Percentiles rank a stretch among this genome's conserved stretches.
phyloP scores from a whole-genome alignment of 148 eudicot genomes.

The Camellia japonica region DNA sequence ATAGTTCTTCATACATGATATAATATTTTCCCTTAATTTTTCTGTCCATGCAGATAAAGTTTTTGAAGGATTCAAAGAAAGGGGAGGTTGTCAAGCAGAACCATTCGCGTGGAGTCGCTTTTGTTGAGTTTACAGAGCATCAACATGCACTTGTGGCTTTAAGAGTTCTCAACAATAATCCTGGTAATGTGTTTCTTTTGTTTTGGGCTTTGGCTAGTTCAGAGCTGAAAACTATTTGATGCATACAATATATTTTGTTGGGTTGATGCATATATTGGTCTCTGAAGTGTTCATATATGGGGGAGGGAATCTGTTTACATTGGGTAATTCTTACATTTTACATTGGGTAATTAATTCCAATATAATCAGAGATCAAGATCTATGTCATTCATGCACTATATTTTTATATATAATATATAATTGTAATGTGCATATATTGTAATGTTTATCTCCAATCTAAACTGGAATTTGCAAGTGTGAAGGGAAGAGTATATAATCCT shows the following conservation, averaged over 20 bases:
- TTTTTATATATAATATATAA: no score
- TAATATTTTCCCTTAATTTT: background rate
- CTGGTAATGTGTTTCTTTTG: conserved; percentile 47
- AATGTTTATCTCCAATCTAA: no score
- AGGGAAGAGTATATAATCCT: background rate
- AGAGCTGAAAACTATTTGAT: background rate
- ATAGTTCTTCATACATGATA: background rate
- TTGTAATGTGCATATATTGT: background rate
- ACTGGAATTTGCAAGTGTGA: background rate
- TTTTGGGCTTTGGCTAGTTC: background rate
- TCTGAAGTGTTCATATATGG: background rate
- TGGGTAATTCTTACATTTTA: no score
- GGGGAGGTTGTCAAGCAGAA: conserved; percentile 52
- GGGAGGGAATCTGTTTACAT: background rate
- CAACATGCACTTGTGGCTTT: conserved; percentile 95
- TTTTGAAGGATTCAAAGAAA: conserved; percentile 63
- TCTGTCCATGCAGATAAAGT: conserved; percentile 59
- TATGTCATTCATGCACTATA: background rate
- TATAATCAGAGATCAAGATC: background rate
- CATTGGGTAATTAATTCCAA: background rate
- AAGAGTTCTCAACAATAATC: conserved; percentile 95
- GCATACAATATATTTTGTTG: background rate
- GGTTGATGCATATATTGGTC: background rate
- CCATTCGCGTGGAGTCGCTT: conserved; percentile 94
- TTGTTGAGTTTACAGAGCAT: conserved; percentile 87